Evolutionary conservation across 441 rosid species (phyloP).

Genomic region (Adansonia madagascariensis): DNA sequence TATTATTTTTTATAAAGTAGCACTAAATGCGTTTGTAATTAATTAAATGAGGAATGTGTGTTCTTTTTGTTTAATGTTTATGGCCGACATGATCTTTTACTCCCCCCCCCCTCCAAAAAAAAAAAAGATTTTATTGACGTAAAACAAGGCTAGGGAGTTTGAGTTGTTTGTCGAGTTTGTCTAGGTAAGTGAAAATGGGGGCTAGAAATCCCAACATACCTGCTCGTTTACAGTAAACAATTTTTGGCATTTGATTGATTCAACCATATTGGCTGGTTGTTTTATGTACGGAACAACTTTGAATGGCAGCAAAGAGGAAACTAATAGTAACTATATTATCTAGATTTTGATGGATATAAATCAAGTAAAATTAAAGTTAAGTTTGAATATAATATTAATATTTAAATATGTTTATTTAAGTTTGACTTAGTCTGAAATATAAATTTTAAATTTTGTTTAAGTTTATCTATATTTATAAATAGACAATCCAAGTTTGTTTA

Average conservation of each 20-base stretch:
- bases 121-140: constrained; percentile 30
- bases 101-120: constrained; percentile 12
- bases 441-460: no score
- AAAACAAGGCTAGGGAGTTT: background rate
- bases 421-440: no score
- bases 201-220: constrained; percentile 27
- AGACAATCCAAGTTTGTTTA: no score
- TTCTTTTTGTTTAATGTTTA: constrained; percentile 19
- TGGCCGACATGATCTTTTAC: constrained; percentile 49
- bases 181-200: constrained; percentile 26
- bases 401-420: no score
- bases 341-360: no score
- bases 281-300: no score
- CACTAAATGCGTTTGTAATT: background rate
- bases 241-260: background rate
- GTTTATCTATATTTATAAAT: no score
- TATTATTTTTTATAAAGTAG: background rate
- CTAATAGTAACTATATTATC: no score
- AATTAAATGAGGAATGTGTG: constrained; percentile 27
- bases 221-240: background rate
- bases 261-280: no score
- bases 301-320: no score
- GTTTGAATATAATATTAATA: no score
- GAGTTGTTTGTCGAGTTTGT: background rate
- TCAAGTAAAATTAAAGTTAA: no score